Evolutionary conservation across 1,284 basidiomycete species (phyloP).

Genomic region (Thelephora terrestris): DNA sequence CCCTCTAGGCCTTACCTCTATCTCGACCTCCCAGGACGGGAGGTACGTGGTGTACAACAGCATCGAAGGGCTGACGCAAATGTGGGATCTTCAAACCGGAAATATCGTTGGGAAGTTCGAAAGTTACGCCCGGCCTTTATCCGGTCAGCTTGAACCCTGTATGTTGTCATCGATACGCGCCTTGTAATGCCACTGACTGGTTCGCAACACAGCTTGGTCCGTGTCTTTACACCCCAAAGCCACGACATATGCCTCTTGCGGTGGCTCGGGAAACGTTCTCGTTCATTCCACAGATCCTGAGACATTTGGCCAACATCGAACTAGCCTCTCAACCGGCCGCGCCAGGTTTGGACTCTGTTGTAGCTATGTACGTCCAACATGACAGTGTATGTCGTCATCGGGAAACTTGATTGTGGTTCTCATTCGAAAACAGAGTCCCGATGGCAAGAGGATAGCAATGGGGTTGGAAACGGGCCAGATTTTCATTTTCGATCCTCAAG

Average conservation of each 20-base stretch:
- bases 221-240: slow-evolving; percentile 69
- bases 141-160: slow-evolving; percentile 60
- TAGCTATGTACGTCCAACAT: slow-evolving; percentile 50
- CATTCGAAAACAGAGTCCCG: slow-evolving; percentile 54
- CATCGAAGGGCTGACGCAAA: slow-evolving; percentile 66
- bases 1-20: slow-evolving; percentile 63
- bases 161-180: slow-evolving; percentile 22
- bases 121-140: slow-evolving; percentile 50
- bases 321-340: slow-evolving; percentile 55
- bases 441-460: slow-evolving; percentile 69
- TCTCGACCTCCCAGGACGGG: slow-evolving; percentile 60
- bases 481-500: slow-evolving; percentile 68
- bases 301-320: slow-evolving; percentile 51
- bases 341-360: slow-evolving; percentile 78
- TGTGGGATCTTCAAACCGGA: slow-evolving; percentile 60
- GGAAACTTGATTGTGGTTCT: neutral
- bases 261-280: slow-evolving; percentile 61
- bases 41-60: slow-evolving; percentile 62
- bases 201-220: slow-evolving; percentile 53
- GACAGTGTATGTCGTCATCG: slow-evolving; percentile 6
- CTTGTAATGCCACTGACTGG: neutral
- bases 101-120: slow-evolving; percentile 54
- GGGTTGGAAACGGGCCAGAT: slow-evolving; percentile 77
- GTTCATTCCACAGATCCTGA: slow-evolving; percentile 52
- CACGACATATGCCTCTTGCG: slow-evolving; percentile 69